phyloP scores from a whole-genome alignment of 2,329 filamentous ascomycete species.

The Cladosporium sp. region DNA sequence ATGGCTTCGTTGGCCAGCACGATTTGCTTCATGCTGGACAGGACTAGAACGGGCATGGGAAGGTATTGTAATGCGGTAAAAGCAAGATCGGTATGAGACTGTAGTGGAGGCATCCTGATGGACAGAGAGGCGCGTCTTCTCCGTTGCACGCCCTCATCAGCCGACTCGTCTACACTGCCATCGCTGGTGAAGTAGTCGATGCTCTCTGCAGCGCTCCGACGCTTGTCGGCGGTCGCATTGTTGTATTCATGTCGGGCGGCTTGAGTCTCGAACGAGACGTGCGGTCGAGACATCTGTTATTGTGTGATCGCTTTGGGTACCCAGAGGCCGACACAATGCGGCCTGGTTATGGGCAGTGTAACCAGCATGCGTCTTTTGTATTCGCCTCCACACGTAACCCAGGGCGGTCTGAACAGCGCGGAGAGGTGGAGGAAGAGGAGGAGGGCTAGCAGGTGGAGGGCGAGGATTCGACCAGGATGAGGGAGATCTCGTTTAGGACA shows the following conservation, averaged over 20 bases:
- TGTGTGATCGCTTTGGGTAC: neutral
- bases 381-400: no score
- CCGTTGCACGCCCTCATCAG: constrained; percentile 14
- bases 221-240: neutral
- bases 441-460: no score
- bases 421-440: no score
- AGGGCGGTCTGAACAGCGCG: no score
- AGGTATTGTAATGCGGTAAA: constrained; percentile 69
- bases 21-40: constrained; percentile 65
- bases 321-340: neutral
- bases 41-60: constrained; percentile 65
- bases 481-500: no score
- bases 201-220: neutral
- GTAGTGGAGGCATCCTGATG: constrained; percentile 30
- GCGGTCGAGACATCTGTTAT: constrained; percentile 6
- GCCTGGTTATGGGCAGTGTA: neutral
- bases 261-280: constrained; percentile 13
- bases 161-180: constrained; percentile 20
- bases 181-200: constrained; percentile 28
- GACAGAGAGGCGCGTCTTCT: constrained; percentile 25
- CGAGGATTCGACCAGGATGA: no score
- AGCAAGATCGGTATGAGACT: constrained; percentile 39
- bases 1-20: constrained; percentile 72
- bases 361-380: constrained; percentile 1
- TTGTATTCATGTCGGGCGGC: constrained; percentile 1